phyloP scores from a whole-genome alignment of 306 rosid species.

The Begonia loranthoides region DNA sequence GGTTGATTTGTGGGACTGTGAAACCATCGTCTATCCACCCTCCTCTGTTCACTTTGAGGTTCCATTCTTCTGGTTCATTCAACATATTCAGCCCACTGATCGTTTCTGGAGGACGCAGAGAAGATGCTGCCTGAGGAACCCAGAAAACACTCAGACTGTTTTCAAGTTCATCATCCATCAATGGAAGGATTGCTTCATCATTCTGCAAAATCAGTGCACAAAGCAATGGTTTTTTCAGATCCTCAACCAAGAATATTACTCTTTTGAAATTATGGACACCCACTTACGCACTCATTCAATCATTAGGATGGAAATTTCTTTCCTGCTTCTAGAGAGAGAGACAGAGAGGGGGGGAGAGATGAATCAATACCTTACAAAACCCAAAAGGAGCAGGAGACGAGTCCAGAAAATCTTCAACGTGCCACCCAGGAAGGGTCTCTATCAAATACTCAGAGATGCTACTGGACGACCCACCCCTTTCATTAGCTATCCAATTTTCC shows the following conservation, averaged over 20 bases:
- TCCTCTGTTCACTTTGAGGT: slow-evolving; percentile 26
- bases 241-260: not conserved
- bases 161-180: slow-evolving; percentile 26
- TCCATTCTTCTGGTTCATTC: slow-evolving; percentile 27
- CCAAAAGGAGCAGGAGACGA: slow-evolving; percentile 28
- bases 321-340: too few species aligned
- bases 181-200: slow-evolving; percentile 19
- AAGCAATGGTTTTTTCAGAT: not conserved
- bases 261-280: too few species aligned
- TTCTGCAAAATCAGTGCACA: slow-evolving; percentile 17
- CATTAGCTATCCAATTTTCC: not conserved
- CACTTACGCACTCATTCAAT: too few species aligned
- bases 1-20: slow-evolving; percentile 77
- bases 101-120: slow-evolving; percentile 19
- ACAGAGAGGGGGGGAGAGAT: not conserved
- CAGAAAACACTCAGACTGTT: slow-evolving; percentile 27
- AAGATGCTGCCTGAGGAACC: slow-evolving; percentile 67
- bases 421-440: slow-evolving; percentile 94
- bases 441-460: slow-evolving; percentile 87
- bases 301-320: too few species aligned
- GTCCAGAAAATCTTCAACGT: slow-evolving; percentile 79
- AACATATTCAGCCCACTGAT: slow-evolving; percentile 13
- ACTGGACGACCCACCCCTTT: slow-evolving; percentile 15
- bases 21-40: slow-evolving; percentile 52
- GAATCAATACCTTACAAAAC: slow-evolving; percentile 38